Conservation (phyloP, 1,284 basidiomycete species). For the Ustilago xerochloae region DNA sequence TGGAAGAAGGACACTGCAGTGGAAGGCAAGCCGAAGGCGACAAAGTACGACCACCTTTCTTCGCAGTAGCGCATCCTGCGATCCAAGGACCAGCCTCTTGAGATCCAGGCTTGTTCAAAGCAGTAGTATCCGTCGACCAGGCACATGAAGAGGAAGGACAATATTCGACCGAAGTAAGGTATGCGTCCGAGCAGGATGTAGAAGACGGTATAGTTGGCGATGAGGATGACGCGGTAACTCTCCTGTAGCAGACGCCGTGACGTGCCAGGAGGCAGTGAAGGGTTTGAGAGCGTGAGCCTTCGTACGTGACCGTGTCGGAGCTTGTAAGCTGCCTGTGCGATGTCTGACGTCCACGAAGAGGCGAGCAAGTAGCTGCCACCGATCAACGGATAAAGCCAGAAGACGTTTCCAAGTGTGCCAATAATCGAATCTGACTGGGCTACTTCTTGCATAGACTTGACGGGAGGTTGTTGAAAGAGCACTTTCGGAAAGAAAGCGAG, state of each 20-base stretch:
- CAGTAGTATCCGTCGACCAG: constrained; percentile 67
- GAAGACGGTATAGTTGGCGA: constrained; percentile 59
- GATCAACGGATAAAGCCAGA: constrained; percentile 66
- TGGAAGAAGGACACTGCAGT: constrained; percentile 67
- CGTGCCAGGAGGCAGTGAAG: constrained; percentile 40
- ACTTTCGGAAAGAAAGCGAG: constrained; percentile 62
- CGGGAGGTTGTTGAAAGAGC: constrained; percentile 43
- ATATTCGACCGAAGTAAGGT: constrained; percentile 54
- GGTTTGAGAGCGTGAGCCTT: constrained; percentile 31
- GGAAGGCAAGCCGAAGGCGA: constrained; percentile 65
- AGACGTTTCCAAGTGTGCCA: constrained; percentile 52
- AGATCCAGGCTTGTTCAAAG: constrained; percentile 66
- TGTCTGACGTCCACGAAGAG: constrained; percentile 63
- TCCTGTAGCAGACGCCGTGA: constrained; percentile 54
- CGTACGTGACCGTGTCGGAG: constrained; percentile 39
- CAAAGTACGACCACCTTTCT: constrained; percentile 65
- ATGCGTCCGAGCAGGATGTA: constrained; percentile 52
- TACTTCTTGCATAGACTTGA: constrained; percentile 13
- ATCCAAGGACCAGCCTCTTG: constrained; percentile 56
- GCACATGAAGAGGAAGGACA: constrained; percentile 63
- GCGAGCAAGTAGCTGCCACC: constrained; percentile 63
- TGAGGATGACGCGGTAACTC: constrained; percentile 57
- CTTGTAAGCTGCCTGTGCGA: constrained; percentile 61
- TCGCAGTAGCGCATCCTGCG: constrained; percentile 65
- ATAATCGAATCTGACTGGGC: constrained; percentile 18